Conservation (phyloP, 2,329 filamentous ascomycete genomes). For the Colletotrichum chlorophyti region DNA sequence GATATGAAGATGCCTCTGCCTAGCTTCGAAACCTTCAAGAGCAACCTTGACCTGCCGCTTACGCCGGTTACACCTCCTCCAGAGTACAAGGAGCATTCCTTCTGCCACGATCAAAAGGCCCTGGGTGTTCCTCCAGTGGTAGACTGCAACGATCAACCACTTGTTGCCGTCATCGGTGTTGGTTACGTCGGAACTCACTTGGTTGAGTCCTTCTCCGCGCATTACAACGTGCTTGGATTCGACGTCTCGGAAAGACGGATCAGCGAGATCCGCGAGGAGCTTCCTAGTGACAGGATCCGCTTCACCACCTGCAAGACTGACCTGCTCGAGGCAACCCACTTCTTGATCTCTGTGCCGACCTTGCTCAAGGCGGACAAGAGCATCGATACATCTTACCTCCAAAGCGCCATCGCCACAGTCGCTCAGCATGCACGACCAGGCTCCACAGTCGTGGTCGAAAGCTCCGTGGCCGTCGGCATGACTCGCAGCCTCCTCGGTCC, state of each 20-base stretch:
- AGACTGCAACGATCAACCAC: constrained; percentile 28
- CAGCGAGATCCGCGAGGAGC: constrained; percentile 37
- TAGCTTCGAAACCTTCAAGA: not conserved
- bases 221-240: constrained; percentile 51
- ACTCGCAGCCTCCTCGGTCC: constrained; percentile 45
- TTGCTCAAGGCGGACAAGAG: constrained; percentile 43
- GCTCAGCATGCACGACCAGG: constrained; percentile 40
- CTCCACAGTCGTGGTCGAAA: constrained; percentile 47
- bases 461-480: constrained; percentile 50
- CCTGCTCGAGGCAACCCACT: constrained; percentile 44
- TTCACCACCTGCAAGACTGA: constrained; percentile 41
- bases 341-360: constrained; percentile 50
- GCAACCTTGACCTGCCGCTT: not conserved
- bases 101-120: constrained; percentile 1
- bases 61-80: not conserved
- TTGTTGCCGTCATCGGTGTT: constrained; percentile 57
- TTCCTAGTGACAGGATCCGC: constrained; percentile 36
- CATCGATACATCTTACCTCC: constrained; percentile 44
- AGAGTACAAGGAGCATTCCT: not conserved
- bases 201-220: constrained; percentile 47
- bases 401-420: constrained; percentile 41
- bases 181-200: constrained; percentile 60
- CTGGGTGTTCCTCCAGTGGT: not conserved
- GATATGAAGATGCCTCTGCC: not conserved
- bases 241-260: constrained; percentile 52